Conservation (phyloP, 148 eudicot genomes). For the Camellia granthamiana region DNA sequence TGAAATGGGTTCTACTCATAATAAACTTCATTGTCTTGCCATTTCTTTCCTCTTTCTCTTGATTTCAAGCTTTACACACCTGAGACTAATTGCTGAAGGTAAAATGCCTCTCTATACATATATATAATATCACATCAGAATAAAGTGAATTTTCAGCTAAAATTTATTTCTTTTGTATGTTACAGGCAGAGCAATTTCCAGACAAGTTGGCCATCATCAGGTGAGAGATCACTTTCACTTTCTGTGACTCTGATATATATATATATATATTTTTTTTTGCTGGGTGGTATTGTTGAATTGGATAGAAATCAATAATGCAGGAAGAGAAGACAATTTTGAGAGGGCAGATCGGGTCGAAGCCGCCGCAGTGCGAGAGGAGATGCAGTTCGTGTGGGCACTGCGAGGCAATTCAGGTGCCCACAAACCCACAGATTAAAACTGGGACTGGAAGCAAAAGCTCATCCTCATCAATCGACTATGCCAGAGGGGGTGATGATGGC, state of each 20-base stretch:
- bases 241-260: neutral
- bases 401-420: constrained; percentile 62
- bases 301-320: neutral
- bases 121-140: neutral
- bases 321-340: constrained; percentile 29
- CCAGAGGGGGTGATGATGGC: constrained; percentile 32
- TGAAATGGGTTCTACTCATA: constrained; percentile 31
- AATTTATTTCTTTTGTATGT: neutral
- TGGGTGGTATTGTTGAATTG: too few species aligned
- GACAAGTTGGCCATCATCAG: constrained; percentile 1
- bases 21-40: constrained; percentile 19
- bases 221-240: neutral
- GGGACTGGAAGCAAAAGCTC: constrained; percentile 17
- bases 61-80: constrained; percentile 36
- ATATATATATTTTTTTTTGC: too few species aligned
- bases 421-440: constrained; percentile 32
- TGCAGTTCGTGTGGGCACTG: constrained; percentile 53
- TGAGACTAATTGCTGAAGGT: constrained; percentile 36
- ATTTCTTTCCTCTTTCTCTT: constrained; percentile 32
- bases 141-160: neutral
- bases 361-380: constrained; percentile 51
- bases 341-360: constrained; percentile 55
- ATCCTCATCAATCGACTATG: constrained; percentile 21
- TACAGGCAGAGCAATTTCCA: constrained; percentile 28
- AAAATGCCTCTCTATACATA: neutral